Conservation (phyloP, 148 eudicot species). For the Euryodendron excelsum region DNA sequence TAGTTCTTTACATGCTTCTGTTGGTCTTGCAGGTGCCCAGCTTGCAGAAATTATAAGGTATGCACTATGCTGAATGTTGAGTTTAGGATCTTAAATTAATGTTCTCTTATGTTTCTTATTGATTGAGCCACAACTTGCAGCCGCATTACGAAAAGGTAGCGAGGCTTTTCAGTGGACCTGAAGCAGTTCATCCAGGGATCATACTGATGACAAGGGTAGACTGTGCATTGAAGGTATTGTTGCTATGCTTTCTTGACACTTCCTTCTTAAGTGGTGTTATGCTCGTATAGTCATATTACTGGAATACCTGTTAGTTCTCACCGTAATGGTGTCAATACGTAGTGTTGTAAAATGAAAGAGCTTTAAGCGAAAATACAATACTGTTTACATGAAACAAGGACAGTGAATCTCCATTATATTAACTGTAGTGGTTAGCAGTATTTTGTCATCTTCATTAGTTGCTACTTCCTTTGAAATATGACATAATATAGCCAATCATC, state of each 20-base stretch:
- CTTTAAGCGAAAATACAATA: background rate
- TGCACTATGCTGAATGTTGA: conserved; percentile 8
- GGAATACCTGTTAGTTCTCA: background rate
- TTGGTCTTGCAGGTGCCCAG: conserved; percentile 80
- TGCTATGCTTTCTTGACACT: conserved; percentile 24
- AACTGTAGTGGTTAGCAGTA: background rate
- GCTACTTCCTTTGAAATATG: background rate
- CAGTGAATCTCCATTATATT: background rate
- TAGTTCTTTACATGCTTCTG: conserved; percentile 20
- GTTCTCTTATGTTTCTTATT: conserved; percentile 9
- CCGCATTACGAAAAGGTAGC: conserved; percentile 98
- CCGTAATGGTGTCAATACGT: background rate
- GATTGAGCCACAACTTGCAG: conserved; percentile 42
- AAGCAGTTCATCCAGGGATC: conserved; percentile 85
- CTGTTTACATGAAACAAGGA: background rate
- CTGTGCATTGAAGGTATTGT: conserved; percentile 81
- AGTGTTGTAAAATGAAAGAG: background rate
- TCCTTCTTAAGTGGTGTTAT: background rate
- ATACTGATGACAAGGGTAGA: conserved; percentile 89
- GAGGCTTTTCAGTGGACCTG: conserved; percentile 82
- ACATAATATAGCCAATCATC: background rate
- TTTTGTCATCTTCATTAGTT: background rate
- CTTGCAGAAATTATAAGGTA: conserved; percentile 98
- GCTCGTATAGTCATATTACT: background rate
- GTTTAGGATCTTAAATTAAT: background rate